phyloP scores from a whole-genome alignment of 495 filamentous ascomycete genomes.

The Penicillium paxilli region DNA sequence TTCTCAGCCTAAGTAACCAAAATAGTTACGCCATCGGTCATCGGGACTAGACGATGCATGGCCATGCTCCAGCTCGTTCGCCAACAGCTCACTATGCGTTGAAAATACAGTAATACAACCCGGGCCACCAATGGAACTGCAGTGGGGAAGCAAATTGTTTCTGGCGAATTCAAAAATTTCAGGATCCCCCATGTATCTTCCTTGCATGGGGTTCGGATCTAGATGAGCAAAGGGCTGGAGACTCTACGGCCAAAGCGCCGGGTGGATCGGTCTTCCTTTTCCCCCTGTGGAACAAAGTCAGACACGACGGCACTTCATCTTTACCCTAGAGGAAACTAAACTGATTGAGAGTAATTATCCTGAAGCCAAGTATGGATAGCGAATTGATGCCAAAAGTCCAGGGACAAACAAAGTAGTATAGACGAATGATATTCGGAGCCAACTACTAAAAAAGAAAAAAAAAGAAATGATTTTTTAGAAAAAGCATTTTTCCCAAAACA shows the following conservation, averaged over 20 bases:
- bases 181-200: conserved; percentile 26
- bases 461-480: too few species aligned
- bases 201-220: conserved; percentile 31
- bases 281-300: conserved; percentile 29
- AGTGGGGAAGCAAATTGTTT: neutral
- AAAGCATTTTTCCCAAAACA: too few species aligned
- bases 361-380: neutral
- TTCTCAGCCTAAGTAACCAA: conserved; percentile 11
- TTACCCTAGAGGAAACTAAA: neutral
- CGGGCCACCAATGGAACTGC: conserved; percentile 11
- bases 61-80: conserved; percentile 28
- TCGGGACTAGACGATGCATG: conserved; percentile 24
- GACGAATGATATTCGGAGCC: too few species aligned
- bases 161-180: conserved; percentile 12
- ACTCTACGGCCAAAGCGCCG: conserved; percentile 14
- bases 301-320: conserved; percentile 2
- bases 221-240: conserved; percentile 21
- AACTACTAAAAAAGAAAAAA: too few species aligned
- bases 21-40: conserved; percentile 24
- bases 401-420: too few species aligned
- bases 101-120: conserved; percentile 20
- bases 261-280: conserved; percentile 17
- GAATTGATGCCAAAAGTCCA: too few species aligned
- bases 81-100: conserved; percentile 8
- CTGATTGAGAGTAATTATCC: neutral